Evolutionary conservation across 2,329 filamentous ascomycete species (phyloP).

Genomic region (Purpureocillium takamizusanense): DNA sequence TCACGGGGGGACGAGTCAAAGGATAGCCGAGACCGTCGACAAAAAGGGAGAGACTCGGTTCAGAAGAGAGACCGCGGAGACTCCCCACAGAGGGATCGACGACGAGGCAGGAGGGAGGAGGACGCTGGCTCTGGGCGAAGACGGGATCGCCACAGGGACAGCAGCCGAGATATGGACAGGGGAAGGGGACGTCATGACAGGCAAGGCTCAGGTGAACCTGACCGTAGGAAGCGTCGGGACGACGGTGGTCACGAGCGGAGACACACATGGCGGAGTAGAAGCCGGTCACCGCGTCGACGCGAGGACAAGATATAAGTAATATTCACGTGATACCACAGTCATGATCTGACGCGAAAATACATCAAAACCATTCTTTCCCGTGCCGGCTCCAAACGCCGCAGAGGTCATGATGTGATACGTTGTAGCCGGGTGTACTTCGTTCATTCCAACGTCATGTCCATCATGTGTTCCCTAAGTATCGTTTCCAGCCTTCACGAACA

Average conservation of each 20-base stretch:
- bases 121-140: too few relatives aligned
- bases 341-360: too few relatives aligned
- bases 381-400: neutral
- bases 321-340: too few relatives aligned
- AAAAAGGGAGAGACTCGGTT: constrained; percentile 19
- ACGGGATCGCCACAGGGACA: constrained; percentile 2
- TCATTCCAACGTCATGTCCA: constrained; percentile 1
- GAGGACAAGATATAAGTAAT: too few relatives aligned
- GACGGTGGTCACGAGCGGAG: constrained; percentile 15
- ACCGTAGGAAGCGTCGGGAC: constrained; percentile 16
- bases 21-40: constrained; percentile 14
- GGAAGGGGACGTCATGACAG: constrained; percentile 15
- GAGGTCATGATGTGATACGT: neutral
- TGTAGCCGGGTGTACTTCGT: neutral
- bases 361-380: neutral
- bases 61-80: constrained; percentile 18
- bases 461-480: constrained; percentile 49
- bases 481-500: constrained; percentile 71
- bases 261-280: constrained; percentile 26
- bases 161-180: constrained; percentile 12
- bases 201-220: constrained; percentile 18
- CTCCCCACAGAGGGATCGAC: neutral
- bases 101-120: too few relatives aligned
- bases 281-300: constrained; percentile 30
- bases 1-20: constrained; percentile 29